Conservation (phyloP, 1,284 basidiomycete genomes). For the Tilletia indica region DNA sequence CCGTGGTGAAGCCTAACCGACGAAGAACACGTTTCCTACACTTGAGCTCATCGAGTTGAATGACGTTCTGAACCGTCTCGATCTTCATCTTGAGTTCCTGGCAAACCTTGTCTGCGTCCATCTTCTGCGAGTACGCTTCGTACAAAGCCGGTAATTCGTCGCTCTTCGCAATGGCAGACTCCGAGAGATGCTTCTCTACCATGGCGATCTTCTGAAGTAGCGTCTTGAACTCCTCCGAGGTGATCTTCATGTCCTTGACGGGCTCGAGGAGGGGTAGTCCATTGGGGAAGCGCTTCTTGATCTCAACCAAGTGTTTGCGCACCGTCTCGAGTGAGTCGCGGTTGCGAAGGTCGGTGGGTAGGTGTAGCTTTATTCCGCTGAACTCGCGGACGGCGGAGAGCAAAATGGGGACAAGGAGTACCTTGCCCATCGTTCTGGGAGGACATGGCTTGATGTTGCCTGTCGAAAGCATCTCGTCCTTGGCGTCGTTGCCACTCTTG, state of each 20-base stretch:
- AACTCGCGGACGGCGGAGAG: constrained; percentile 82
- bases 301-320: constrained; percentile 86
- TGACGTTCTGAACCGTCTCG: constrained; percentile 81
- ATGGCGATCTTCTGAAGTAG: constrained; percentile 59
- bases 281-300: constrained; percentile 82
- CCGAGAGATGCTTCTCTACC: constrained; percentile 34
- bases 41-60: constrained; percentile 96
- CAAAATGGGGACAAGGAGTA: constrained; percentile 81
- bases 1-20: constrained; percentile 82
- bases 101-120: constrained; percentile 69
- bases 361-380: constrained; percentile 78
- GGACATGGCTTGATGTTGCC: constrained; percentile 36
- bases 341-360: constrained; percentile 84
- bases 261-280: constrained; percentile 80
- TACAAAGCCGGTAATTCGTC: constrained; percentile 73
- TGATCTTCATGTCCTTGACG: constrained; percentile 91
- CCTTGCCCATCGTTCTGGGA: constrained; percentile 61
- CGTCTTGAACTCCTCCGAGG: constrained; percentile 85
- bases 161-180: constrained; percentile 65
- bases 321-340: constrained; percentile 74
- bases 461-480: constrained; percentile 21
- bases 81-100: constrained; percentile 79
- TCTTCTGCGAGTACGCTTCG: constrained; percentile 75
- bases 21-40: constrained; percentile 89
- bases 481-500: constrained; percentile 23